A percentile compares a stretch with the other conserved stretches of the same genome.
Evolutionary conservation across 495 filamentous ascomycete genomes (phyloP).

Genomic region (Penicillium psychrofluorescens): DNA sequence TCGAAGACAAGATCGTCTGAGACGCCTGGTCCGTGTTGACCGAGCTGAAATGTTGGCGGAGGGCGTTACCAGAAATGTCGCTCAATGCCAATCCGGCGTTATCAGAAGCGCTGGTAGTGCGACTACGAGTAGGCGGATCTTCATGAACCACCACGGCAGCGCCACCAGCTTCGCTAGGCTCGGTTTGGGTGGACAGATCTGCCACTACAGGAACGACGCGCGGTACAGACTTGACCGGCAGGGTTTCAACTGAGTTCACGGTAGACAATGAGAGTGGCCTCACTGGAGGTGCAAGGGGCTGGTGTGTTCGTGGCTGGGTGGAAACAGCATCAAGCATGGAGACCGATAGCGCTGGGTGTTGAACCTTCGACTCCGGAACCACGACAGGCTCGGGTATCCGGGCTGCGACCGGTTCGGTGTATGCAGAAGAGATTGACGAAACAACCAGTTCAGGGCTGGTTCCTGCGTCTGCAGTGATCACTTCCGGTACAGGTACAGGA

Average conservation of each 20-base stretch:
- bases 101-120: slow-evolving; percentile 26
- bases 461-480: slow-evolving; percentile 6
- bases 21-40: slow-evolving; percentile 58
- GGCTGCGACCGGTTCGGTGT: slow-evolving; percentile 42
- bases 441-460: slow-evolving; percentile 28
- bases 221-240: slow-evolving; percentile 20
- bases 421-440: slow-evolving; percentile 40
- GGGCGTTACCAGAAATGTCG: slow-evolving; percentile 38
- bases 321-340: slow-evolving; percentile 26
- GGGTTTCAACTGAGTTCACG: slow-evolving; percentile 34
- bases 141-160: slow-evolving; percentile 39
- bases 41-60: slow-evolving; percentile 25
- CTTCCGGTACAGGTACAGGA: slow-evolving; percentile 7
- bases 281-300: slow-evolving; percentile 5
- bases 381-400: slow-evolving; percentile 17
- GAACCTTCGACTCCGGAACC: slow-evolving; percentile 23
- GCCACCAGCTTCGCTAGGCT: slow-evolving; percentile 8
- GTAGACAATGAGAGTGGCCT: slow-evolving; percentile 26
- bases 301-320: slow-evolving; percentile 25
- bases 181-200: slow-evolving; percentile 17
- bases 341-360: slow-evolving; percentile 20
- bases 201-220: slow-evolving; percentile 11
- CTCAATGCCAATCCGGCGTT: slow-evolving; percentile 34
- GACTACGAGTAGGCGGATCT: slow-evolving; percentile 37
- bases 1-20: slow-evolving; percentile 68